Conservation (phyloP, 106 monocot genomes). For the Acorus gramineus region DNA sequence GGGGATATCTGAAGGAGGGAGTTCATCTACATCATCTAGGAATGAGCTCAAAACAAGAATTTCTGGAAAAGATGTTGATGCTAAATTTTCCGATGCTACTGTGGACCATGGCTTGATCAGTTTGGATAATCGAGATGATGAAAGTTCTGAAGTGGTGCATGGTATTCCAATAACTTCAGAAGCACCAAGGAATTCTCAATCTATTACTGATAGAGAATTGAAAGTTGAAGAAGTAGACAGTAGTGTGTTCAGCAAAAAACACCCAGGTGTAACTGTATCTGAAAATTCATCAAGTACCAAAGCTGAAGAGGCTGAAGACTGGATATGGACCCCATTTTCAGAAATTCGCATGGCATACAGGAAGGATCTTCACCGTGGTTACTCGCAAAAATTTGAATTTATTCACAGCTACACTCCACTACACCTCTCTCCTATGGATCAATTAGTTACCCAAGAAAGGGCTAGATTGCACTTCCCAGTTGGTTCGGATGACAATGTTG, state of each 20-base stretch:
- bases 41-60: neutral
- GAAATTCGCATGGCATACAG: constrained; percentile 35
- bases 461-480: constrained; percentile 33
- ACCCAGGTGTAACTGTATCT: neutral
- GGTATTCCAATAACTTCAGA: constrained; percentile 8
- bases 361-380: constrained; percentile 47
- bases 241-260: neutral
- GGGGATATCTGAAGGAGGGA: neutral
- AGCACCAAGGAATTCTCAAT: neutral
- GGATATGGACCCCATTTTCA: constrained; percentile 70
- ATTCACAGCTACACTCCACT: constrained; percentile 39
- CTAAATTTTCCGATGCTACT: neutral
- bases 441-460: constrained; percentile 18
- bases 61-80: neutral
- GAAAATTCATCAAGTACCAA: constrained; percentile 8
- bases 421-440: constrained; percentile 28
- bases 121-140: constrained; percentile 3
- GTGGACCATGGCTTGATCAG: no score
- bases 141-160: constrained; percentile 13
- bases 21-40: neutral
- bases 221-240: no score
- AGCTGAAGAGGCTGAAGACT: constrained; percentile 22
- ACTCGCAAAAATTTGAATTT: constrained; percentile 44
- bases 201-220: neutral
- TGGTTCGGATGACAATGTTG: constrained; percentile 27